Evolutionary conservation across 345 rosid genomes (phyloP), one percentile per base, ranked within the genome.

Genomic region (Toxicodendron radicans): DNA sequence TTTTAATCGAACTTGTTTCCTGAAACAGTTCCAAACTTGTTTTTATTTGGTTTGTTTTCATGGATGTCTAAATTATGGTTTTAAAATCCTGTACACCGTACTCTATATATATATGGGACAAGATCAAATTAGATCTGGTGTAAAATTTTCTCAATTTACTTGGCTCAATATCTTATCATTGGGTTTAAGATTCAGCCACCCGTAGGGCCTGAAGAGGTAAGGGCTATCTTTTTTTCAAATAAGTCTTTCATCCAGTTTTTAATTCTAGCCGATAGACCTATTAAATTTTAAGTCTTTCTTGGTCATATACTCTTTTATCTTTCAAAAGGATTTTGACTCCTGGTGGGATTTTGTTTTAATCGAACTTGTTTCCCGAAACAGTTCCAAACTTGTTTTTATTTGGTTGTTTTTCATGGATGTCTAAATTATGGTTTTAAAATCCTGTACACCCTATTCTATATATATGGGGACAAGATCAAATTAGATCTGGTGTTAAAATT

Each of bases 191-290:
- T 23, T 45, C 97, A 89, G 71, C 79, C 90, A 45, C 92, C 94
- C 23, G 82, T 93, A 80, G 88, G 90, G 13, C 73, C 57, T 52
- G 85, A 85, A 79, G 97, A 91, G 96, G 99, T 95, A 78, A 79
- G 78, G 45, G 10, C 69, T 59, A 5, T 63, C 48, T 38, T 72
- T 73, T 73, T 27, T 27, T 9, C 51, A 48, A 43, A 30, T 64
- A 24, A 61, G 12, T 49, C 49, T 30, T 33, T 48, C 51, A 30
- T 59, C 66, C 10, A n/a, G 10, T 21, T 48, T 58, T 60, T 60
- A 46, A 27, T 72, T 4, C 64, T 57, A 33, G 64, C 14, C 23
- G 70, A 3, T 49, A 52, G 58, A 66, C 70, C 63, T 18, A n/a
- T 63, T 38, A 38, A 52, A 53, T 58, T 23, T 41, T 21, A 38